Base-by-base conservation (phyloP, 495 filamentous ascomycete species). In the Aspergillus bridgeri region DNA sequence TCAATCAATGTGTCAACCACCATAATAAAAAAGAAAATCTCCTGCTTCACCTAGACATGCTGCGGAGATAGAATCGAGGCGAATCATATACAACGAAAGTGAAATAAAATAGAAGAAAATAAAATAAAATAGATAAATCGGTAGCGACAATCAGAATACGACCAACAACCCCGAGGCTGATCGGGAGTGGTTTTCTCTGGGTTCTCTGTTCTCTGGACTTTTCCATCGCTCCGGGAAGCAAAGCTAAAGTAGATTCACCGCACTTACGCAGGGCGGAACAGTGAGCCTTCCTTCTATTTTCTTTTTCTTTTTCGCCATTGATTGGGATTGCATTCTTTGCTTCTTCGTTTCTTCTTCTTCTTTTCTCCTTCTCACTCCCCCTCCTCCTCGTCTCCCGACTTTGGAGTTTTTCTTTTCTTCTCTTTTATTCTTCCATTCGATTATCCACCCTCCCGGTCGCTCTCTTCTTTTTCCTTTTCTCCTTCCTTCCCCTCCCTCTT, bases 401-500 rank as follows among this genome's bases (percentile, higher is more conserved):
- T 21, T 21, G 20, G 18, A 19, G 6, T 23, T 21, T 48, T 48
- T 21, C 19, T 13, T 27, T 33, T 55, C 9, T 21, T 27, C 22
- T 21, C 24, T 42, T 46, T 25, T 29, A 33, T 48, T 56, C 52
- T 60, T 48, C 20, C n/a, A n/a, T n/a, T n/a, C n/a, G n/a, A 22
- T 57, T 48, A 54, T n/a, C 42, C 48, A 42, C 23, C 48, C 44
- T 42, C 38, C 23, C 11, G 22, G 42, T 58, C 42, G 50, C 51
- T 53, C 50, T 20, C 22, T 51, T 54, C 17, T 52, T 52, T 33
- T 52, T 33, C 65, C 56, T 56, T 51, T 56, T 49, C 53, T 56
- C 27, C 27, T 50, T 33, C 58, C 56, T 51, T 56, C 63, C 56
- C 21, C 18, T 17, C 5, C 15, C 17, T 23, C 45, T 20, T 20